Base-by-base conservation (phyloP, 2,329 filamentous ascomycete genomes). In the Coniochaeta sp. region DNA sequence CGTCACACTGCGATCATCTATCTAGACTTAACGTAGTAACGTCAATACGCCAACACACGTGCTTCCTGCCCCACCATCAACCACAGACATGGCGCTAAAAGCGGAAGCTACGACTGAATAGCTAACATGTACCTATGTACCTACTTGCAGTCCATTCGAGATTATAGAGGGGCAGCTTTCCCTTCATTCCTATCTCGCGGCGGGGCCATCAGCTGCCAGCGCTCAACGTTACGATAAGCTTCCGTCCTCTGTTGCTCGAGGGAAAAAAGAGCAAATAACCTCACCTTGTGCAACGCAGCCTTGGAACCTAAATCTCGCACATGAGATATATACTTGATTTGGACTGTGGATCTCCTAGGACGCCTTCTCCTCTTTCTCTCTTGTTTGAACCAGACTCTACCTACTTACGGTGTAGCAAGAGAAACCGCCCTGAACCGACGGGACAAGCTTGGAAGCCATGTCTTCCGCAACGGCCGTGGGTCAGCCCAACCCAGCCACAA, bases 401-500 rank as follows among this genome's bases (percentile, higher is more conserved):
- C 19, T 5, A 5, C 16, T n/a, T n/a, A n/a, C n/a, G n/a, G n/a
- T n/a, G n/a, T n/a, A 52, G 47, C 47, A 17, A 28, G 22, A 52
- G 26, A 22, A 14, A 28, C 26, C 22, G 26, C 7, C 34, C 3
- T 17, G 31, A 12, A 22, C n/a, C n/a, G 22, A 36, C 14, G 6
- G 38, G 31, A 57, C n/a, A 36, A 36, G n/a, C 12, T 36, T 36
- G 34, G 34, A 36, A 4, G 22, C 54, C 17, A 54, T 54, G 47
- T 52, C 58, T 36, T 44, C 43, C 8, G 28, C 44, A 50, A 60
- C 34, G 34, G 36, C 34, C 34, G 24, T 34, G 22, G 38, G 8
- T 44, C 56, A 24, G 38, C 56, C 56, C 1, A 22, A 44, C 22
- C 24, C 56, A 3, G 61, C 64, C 57, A 61, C 69, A 40, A 73